Percentiles rank a stretch among this genome's conserved stretches.
These are phyloP conservation scores for Phytophthora brassicae DNA, from an alignment of 352 stramenopile genomes.

Conservation along the genomic window DNA sequence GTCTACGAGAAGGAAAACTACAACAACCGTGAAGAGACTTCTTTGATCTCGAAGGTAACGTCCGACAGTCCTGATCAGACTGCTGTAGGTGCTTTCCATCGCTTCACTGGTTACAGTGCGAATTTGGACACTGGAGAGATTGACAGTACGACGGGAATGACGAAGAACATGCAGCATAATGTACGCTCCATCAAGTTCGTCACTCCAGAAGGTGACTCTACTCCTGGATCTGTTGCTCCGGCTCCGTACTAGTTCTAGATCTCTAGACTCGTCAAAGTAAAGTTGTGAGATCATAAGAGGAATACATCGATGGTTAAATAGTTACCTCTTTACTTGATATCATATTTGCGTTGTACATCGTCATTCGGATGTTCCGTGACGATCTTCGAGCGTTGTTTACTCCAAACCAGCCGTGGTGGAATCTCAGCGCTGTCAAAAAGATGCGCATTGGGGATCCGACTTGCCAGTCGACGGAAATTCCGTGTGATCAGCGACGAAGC, in stretches of 20 bases:
- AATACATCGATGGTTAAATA: constrained; percentile 19
- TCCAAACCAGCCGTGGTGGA: constrained; percentile 73
- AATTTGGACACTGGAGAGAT: constrained; percentile 20
- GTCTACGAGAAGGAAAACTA: constrained; percentile 42
- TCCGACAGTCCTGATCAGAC: too few species aligned
- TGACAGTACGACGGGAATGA: constrained; percentile 12
- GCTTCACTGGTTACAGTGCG: constrained; percentile 37
- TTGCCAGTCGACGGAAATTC: constrained; percentile 67
- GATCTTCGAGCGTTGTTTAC: constrained; percentile 60
- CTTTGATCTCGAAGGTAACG: too few species aligned
- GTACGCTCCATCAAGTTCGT: constrained; percentile 34
- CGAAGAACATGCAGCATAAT: constrained; percentile 24
- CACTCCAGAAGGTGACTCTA: constrained; percentile 8
- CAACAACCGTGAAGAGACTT: constrained; percentile 13
- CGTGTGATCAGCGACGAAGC: constrained; percentile 62
- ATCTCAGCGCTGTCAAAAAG: constrained; percentile 67
- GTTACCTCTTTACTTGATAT: constrained; percentile 33
- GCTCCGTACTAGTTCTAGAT: constrained; percentile 19
- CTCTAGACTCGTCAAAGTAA: constrained; percentile 1
- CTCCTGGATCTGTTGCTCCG: constrained; percentile 23
- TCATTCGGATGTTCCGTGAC: constrained; percentile 48
- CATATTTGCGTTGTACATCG: constrained; percentile 68
- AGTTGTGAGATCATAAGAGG: constrained; percentile 2
- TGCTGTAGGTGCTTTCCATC: constrained; percentile 15
- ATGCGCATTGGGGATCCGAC: constrained; percentile 65